phyloP scores from a whole-genome alignment of 805 yeast species.

The Jamesozyma jinghongensis region DNA sequence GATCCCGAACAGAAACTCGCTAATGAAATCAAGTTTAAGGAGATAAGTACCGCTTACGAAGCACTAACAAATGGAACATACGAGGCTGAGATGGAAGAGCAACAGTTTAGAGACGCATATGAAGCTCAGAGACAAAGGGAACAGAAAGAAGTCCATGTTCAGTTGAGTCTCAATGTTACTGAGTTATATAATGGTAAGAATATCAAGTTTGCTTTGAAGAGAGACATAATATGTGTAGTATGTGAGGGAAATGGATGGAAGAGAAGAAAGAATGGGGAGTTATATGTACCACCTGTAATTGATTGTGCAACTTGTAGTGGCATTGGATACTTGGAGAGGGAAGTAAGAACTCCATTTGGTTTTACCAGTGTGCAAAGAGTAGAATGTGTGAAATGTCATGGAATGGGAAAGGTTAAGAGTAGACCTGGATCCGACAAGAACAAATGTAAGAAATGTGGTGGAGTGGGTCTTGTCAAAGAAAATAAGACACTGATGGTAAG shows the following conservation, averaged over 20 bases:
- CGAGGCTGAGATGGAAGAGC: conserved; percentile 33
- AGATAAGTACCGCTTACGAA: conserved; percentile 79
- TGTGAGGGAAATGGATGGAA: conserved; percentile 77
- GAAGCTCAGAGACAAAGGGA: conserved; percentile 1
- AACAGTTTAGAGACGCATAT: conserved; percentile 42
- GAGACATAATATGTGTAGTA: conserved; percentile 59
- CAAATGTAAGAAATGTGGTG: conserved; percentile 68
- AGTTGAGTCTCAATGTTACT: conserved; percentile 53
- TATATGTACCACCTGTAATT: conserved; percentile 36
- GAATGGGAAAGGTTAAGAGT: conserved; percentile 45
- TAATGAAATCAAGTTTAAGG: conserved; percentile 76
- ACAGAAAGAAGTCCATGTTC: conserved; percentile 1
- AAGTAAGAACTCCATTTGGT: conserved; percentile 61
- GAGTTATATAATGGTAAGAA: conserved; percentile 77
- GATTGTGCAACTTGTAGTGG: conserved; percentile 67
- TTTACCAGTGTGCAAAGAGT: conserved; percentile 54
- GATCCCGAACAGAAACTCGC: conserved; percentile 52
- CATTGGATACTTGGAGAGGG: conserved; percentile 48
- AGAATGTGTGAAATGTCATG: conserved; percentile 61
- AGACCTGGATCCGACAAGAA: conserved; percentile 40
- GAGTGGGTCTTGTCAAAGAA: conserved; percentile 52
- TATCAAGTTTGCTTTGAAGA: conserved; percentile 59
- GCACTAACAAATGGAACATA: conserved; percentile 56
- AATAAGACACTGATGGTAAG: conserved; percentile 68
- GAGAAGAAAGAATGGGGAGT: conserved; percentile 18